phyloP scores from a whole-genome alignment of 2,329 filamentous ascomycete species.

The Pseudopithomyces maydicus region DNA sequence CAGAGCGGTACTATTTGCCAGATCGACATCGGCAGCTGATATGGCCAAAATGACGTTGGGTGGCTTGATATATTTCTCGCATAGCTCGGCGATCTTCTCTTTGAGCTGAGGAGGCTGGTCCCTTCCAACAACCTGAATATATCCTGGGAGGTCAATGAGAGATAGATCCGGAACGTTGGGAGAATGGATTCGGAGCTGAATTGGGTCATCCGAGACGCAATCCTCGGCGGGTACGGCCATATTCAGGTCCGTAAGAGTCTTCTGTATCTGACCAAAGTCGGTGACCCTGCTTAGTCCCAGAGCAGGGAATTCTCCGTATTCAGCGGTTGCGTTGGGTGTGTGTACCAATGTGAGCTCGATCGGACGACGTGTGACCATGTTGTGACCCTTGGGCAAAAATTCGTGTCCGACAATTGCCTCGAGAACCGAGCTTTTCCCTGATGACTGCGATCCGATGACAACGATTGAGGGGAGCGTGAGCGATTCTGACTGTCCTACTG shows the following conservation, averaged over 20 bases:
- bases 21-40: conserved; percentile 94
- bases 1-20: conserved; percentile 93
- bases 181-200: conserved; percentile 93
- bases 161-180: conserved; percentile 94
- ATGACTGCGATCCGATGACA: conserved; percentile 98
- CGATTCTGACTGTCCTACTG: conserved; percentile 87
- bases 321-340: conserved; percentile 81
- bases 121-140: conserved; percentile 92
- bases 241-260: conserved; percentile 93
- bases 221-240: conserved; percentile 87
- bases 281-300: conserved; percentile 87
- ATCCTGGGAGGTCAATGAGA: conserved; percentile 93
- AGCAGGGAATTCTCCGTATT: conserved; percentile 96
- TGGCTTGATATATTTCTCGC: conserved; percentile 96
- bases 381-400: conserved; percentile 95
- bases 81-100: conserved; percentile 93
- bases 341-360: conserved; percentile 97
- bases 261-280: conserved; percentile 90
- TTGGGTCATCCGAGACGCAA: conserved; percentile 95
- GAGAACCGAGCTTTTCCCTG: conserved; percentile 94
- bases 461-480: conserved; percentile 94
- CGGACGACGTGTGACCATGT: conserved; percentile 95
- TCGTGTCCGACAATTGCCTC: conserved; percentile 98
- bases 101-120: conserved; percentile 92
- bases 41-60: conserved; percentile 97